Evolutionary conservation across 495 filamentous ascomycete genomes (phyloP), one percentile per base, ranked within the genome.

Genomic region (Chaetomidium leptoderma): DNA sequence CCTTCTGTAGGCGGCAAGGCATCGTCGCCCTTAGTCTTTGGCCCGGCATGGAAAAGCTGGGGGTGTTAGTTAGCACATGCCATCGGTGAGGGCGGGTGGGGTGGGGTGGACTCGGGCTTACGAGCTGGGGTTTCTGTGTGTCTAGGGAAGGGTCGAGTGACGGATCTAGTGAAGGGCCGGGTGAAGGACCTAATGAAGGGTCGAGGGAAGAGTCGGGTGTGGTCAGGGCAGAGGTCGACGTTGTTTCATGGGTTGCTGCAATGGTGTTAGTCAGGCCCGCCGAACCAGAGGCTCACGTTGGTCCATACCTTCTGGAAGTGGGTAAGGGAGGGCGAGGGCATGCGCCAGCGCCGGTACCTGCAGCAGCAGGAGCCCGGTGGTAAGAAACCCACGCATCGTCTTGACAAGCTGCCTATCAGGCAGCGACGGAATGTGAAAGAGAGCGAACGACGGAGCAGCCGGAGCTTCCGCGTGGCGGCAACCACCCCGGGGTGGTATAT

Each of bases 311-410:
- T 33, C 7, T 21, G 6, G 17, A n/a, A 14, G 6, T 3, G 27
- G 17, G 4, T 21, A 1, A 4, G 52, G 52, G 1, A 54, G 39
- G n/a, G 14, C 52, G 1, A 54, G 39, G n/a, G 14, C 52, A 5
- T 44, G 27, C 2, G 17, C n/a, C 27, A 44, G 23, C 13, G 27
- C 23, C 10, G 26, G 27, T 9, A 43, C 23, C 14, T 33, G 39
- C 52, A n/a, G 29, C 27, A 44, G 13, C 49, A 53, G 27, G 4
- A 45, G 52, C 40, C 24, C 39, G 5, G 52, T 23, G n/a, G 37
- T 21, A 16, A 32, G 14, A 29, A 29, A 36, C 10, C 17, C 14
- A 16, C 52, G 52, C 52, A 54, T 54, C 4, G 4, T 45, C 5
- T 21, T 23, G 48, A 5, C 24, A 4, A 39, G 23, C 24, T 40